Percentiles rank a stretch among this genome's conserved stretches.
These are phyloP conservation scores for Cutaneotrichosporon sp. DNA, from an alignment of 1,284 basidiomycete genomes.

Conservation along the genomic window DNA sequence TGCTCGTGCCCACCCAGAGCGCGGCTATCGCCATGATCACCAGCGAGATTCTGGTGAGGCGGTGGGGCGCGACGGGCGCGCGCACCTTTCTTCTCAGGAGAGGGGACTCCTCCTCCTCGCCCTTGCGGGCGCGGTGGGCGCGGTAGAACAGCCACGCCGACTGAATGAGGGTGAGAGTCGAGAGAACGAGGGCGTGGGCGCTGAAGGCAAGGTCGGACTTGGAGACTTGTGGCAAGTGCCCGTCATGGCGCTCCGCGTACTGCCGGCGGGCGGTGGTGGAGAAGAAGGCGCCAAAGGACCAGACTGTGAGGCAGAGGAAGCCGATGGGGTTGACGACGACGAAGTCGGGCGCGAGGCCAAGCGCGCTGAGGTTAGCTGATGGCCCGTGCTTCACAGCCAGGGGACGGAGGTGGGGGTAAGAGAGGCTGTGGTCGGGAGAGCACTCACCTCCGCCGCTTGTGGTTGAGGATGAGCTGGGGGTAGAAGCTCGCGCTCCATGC, in stretches of 20 bases:
- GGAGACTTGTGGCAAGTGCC: constrained; percentile 53
- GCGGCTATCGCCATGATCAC: constrained; percentile 31
- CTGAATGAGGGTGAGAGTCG: constrained; percentile 37
- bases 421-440: too few relatives aligned
- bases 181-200: constrained; percentile 47
- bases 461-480: constrained; percentile 55
- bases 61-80: constrained; percentile 30
- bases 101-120: constrained; percentile 17
- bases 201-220: constrained; percentile 55
- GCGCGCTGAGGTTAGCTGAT: constrained; percentile 23
- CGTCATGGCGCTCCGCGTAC: constrained; percentile 51
- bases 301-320: constrained; percentile 52
- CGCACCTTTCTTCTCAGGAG: constrained; percentile 3
- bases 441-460: constrained; percentile 48
- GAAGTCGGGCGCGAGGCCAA: constrained; percentile 55
- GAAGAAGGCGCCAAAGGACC: constrained; percentile 50
- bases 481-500: constrained; percentile 56
- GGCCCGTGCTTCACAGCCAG: background rate
- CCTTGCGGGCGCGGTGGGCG: constrained; percentile 10
- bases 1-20: constrained; percentile 23
- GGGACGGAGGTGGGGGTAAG: background rate
- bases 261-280: constrained; percentile 46
- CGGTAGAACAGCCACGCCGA: constrained; percentile 33
- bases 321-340: constrained; percentile 55
- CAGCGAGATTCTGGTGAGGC: constrained; percentile 30